Conservation (phyloP, 2,329 filamentous ascomycete species). For the Mycosphaerella sp. region DNA sequence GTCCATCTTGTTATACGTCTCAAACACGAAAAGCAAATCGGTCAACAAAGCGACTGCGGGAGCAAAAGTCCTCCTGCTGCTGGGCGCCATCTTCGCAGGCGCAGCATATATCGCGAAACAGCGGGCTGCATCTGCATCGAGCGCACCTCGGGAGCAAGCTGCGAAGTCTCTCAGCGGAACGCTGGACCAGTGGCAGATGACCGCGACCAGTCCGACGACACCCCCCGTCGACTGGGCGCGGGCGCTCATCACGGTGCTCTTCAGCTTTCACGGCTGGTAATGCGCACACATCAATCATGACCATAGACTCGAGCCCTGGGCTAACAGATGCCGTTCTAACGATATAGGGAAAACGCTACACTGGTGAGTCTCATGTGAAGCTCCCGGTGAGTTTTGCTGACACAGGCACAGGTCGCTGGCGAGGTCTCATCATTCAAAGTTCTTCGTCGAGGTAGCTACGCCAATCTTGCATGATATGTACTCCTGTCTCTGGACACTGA, state of each 20-base stretch:
- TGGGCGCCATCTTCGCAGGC: slow-evolving; percentile 7
- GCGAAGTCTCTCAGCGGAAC: background rate
- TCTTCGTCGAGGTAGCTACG: background rate
- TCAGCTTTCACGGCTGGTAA: slow-evolving; percentile 11
- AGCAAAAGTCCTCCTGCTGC: slow-evolving; percentile 11
- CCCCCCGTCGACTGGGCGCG: background rate
- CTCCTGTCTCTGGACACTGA: too few relatives aligned
- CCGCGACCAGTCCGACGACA: background rate
- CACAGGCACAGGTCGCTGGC: slow-evolving; percentile 2
- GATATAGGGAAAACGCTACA: background rate
- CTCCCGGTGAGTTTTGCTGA: background rate
- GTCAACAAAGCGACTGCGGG: slow-evolving; percentile 12
- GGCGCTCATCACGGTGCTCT: slow-evolving; percentile 12
- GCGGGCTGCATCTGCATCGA: too few relatives aligned
- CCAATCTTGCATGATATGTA: too few relatives aligned
- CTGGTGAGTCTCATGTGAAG: background rate
- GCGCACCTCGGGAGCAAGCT: background rate
- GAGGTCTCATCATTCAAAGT: slow-evolving; percentile 7
- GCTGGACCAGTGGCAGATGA: background rate
- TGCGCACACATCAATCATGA: too few relatives aligned
- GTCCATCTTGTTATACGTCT: slow-evolving; percentile 9
- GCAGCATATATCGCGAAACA: background rate
- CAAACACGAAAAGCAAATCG: slow-evolving; percentile 1
- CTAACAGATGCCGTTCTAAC: too few relatives aligned
- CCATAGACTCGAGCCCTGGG: too few relatives aligned